Conservation (phyloP, 495 filamentous ascomycete species). For the Xylaria nigripes region DNA sequence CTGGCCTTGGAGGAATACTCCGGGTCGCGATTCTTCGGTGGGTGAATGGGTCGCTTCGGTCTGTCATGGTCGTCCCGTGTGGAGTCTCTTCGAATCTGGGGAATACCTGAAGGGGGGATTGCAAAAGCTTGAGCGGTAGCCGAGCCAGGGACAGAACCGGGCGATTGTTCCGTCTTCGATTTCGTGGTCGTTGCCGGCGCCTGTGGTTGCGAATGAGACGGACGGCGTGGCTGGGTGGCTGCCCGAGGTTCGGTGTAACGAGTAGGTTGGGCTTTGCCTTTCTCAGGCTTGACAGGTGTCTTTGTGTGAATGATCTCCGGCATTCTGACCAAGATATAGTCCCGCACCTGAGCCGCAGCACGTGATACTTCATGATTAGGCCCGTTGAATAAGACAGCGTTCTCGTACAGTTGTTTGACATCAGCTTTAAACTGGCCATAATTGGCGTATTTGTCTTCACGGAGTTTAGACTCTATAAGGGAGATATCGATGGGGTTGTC, state of each 20-base stretch:
- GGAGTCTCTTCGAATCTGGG: slow-evolving; percentile 85
- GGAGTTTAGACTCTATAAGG: slow-evolving; percentile 73
- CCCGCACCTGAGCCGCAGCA: slow-evolving; percentile 52
- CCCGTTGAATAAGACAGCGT: slow-evolving; percentile 77
- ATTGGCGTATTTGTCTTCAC: slow-evolving; percentile 48
- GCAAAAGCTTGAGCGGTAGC: slow-evolving; percentile 61
- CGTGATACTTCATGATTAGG: slow-evolving; percentile 59
- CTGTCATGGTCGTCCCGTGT: slow-evolving; percentile 63
- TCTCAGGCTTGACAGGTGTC: slow-evolving; percentile 47
- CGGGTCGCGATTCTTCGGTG: slow-evolving; percentile 77
- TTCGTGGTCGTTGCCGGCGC: slow-evolving; percentile 34
- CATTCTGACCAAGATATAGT: slow-evolving; percentile 54
- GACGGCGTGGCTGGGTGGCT: slow-evolving; percentile 40
- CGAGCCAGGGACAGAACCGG: slow-evolving; percentile 18
- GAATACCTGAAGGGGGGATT: slow-evolving; percentile 73
- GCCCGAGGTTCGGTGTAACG: slow-evolving; percentile 37
- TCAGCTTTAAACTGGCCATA: slow-evolving; percentile 70
- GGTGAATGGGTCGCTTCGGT: slow-evolving; percentile 90
- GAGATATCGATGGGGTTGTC: slow-evolving; percentile 73
- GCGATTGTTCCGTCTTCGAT: slow-evolving; percentile 18
- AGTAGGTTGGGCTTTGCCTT: slow-evolving; percentile 45
- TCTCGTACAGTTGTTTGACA: slow-evolving; percentile 64
- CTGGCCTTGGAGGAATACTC: slow-evolving; percentile 74
- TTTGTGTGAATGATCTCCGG: slow-evolving; percentile 33
- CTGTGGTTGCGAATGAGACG: slow-evolving; percentile 22